phyloP scores from a whole-genome alignment of 495 filamentous ascomycete genomes.

The Penicillium goetzii region DNA sequence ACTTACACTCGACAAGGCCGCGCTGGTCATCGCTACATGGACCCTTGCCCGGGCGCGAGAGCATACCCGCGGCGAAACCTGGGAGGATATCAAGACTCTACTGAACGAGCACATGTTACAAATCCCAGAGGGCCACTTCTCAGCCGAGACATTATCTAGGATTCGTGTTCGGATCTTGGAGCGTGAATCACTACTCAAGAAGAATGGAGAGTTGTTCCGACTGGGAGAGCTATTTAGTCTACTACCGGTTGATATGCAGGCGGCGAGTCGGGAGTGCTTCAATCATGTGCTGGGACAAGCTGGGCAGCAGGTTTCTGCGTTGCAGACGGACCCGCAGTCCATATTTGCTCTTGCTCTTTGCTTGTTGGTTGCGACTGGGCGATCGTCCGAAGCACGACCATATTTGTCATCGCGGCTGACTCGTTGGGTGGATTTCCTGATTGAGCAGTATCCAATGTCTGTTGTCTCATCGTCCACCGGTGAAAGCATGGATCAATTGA shows the following conservation, averaged over 20 bases:
- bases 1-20: slow-evolving; percentile 45
- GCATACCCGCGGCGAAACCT: slow-evolving; percentile 32
- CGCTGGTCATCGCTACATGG: slow-evolving; percentile 47
- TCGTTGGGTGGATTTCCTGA: slow-evolving; percentile 44
- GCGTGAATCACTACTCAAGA: slow-evolving; percentile 39
- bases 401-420: slow-evolving; percentile 37
- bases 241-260: slow-evolving; percentile 38
- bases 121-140: slow-evolving; percentile 38
- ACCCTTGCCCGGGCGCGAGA: slow-evolving; percentile 40
- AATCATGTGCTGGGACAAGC: slow-evolving; percentile 25
- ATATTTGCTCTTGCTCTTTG: slow-evolving; percentile 30
- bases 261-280: slow-evolving; percentile 31
- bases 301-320: slow-evolving; percentile 26
- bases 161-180: slow-evolving; percentile 44
- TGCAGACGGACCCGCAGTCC: slow-evolving; percentile 26
- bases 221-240: slow-evolving; percentile 39
- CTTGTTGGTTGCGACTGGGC: slow-evolving; percentile 28
- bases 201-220: slow-evolving; percentile 45
- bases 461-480: slow-evolving; percentile 9
- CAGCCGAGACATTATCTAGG: slow-evolving; percentile 34
- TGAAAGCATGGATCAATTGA: slow-evolving; percentile 15
- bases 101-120: slow-evolving; percentile 38
- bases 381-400: slow-evolving; percentile 20
- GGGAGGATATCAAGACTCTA: slow-evolving; percentile 41
- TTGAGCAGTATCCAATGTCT: slow-evolving; percentile 41